Conservation (phyloP, 306 rosid species). For the Trifolium repens region DNA sequence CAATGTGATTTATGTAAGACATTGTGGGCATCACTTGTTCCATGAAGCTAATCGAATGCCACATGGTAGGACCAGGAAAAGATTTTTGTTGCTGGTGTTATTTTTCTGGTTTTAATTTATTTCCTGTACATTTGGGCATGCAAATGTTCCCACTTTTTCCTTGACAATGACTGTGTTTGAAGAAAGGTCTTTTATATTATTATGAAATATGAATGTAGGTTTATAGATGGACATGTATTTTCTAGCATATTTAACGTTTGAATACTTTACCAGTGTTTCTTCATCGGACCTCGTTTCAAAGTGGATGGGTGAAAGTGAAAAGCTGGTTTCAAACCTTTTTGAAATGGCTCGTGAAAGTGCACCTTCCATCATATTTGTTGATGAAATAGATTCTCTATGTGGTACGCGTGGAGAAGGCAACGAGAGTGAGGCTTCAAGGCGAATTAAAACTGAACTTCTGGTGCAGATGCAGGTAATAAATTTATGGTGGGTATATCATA, state of each 20-base stretch:
- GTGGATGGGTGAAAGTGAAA: conserved; percentile 99
- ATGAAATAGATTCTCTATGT: conserved; percentile 97
- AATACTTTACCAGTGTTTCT: conserved; percentile 66
- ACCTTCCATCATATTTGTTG: conserved; percentile 95
- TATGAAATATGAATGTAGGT: not conserved
- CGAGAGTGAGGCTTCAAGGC: conserved; percentile 99
- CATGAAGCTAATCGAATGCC: not conserved
- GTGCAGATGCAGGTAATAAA: conserved; percentile 98
- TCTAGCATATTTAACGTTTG: conserved; percentile 38
- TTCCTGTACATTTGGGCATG: conserved; percentile 6
- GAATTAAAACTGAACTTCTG: conserved; percentile 97
- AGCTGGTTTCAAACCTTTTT: conserved; percentile 93
- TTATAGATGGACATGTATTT: conserved; percentile 30
- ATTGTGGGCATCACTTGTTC: conserved; percentile 8
- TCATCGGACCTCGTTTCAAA: conserved; percentile 98
- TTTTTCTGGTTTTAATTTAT: conserved; percentile 14
- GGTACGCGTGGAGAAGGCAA: conserved; percentile 99
- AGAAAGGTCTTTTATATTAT: not conserved
- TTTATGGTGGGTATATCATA: conserved; percentile 40
- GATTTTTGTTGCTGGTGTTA: not conserved
- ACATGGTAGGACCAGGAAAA: conserved; percentile 1
- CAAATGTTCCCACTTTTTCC: conserved; percentile 11
- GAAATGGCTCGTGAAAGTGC: conserved; percentile 99
- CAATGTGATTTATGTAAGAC: not conserved
- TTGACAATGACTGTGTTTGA: not conserved